These are phyloP conservation scores for Chalciporus chontae DNA, from an alignment of 768 basidiomycete species.

Conservation along the genomic window DNA sequence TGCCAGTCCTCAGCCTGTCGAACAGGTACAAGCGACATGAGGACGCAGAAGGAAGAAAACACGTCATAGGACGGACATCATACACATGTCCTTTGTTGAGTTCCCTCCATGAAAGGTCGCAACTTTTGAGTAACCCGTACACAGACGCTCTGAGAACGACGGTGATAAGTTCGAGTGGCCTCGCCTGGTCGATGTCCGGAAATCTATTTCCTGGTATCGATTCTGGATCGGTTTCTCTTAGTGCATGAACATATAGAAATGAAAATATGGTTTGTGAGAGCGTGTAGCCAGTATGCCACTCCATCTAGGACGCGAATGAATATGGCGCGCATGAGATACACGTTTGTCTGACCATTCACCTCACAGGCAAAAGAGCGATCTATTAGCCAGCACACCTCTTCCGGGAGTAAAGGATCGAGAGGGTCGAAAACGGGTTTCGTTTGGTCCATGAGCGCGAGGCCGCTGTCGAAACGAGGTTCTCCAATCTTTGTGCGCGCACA, in stretches of 20 bases:
- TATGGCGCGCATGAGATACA: slow-evolving; percentile 7
- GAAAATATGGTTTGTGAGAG: slow-evolving; percentile 88
- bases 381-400: slow-evolving; percentile 87
- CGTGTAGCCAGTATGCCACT: slow-evolving; percentile 82
- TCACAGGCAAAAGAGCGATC: slow-evolving; percentile 77
- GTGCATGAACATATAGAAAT: slow-evolving; percentile 64
- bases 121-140: slow-evolving; percentile 71
- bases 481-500: slow-evolving; percentile 78
- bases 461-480: slow-evolving; percentile 86
- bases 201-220: slow-evolving; percentile 30
- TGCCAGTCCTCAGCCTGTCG: slow-evolving; percentile 83
- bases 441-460: slow-evolving; percentile 48
- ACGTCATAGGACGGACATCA: slow-evolving; percentile 56
- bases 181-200: slow-evolving; percentile 35
- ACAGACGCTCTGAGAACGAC: slow-evolving; percentile 65
- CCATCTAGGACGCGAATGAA: slow-evolving; percentile 52
- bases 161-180: slow-evolving; percentile 62
- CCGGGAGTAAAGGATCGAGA: slow-evolving; percentile 56
- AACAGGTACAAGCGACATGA: slow-evolving; percentile 11
- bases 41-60: slow-evolving; percentile 9
- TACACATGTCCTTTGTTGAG: slow-evolving; percentile 68
- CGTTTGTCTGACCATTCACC: slow-evolving; percentile 41
- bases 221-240: slow-evolving; percentile 60
- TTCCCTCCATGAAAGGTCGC: slow-evolving; percentile 81
- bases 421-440: slow-evolving; percentile 57